Percentiles rank a stretch among this genome's conserved stretches.
These are phyloP conservation scores for Viridothelium virens DNA, from an alignment of 495 filamentous ascomycete species.

Conservation along the genomic window DNA sequence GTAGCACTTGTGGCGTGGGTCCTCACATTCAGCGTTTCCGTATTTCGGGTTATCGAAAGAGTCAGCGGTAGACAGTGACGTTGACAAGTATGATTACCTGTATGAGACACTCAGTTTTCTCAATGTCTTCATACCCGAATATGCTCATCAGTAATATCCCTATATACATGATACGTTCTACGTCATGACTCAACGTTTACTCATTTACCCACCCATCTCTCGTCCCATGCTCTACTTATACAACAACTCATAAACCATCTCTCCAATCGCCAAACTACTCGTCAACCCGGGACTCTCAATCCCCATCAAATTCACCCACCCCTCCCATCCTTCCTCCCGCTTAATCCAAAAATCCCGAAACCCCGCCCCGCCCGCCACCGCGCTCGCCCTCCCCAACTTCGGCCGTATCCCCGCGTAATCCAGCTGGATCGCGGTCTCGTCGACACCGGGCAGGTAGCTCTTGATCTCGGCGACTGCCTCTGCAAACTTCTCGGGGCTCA, in stretches of 20 bases:
- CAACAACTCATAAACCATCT: constrained; percentile 67
- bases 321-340: constrained; percentile 70
- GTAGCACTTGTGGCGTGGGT: constrained; percentile 84
- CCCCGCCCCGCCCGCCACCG: constrained; percentile 48
- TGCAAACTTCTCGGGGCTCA: constrained; percentile 50
- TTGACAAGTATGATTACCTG: not conserved
- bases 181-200: constrained; percentile 58
- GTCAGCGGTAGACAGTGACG: constrained; percentile 11
- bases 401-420: constrained; percentile 91
- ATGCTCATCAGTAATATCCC: not conserved
- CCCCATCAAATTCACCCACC: constrained; percentile 87
- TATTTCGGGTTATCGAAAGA: constrained; percentile 27
- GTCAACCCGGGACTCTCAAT: constrained; percentile 96
- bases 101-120: not conserved
- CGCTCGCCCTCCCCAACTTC: constrained; percentile 60
- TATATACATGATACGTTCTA: constrained; percentile 59
- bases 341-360: constrained; percentile 83
- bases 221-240: constrained; percentile 41
- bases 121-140: no score
- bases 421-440: constrained; percentile 55
- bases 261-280: constrained; percentile 78
- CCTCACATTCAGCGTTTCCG: constrained; percentile 56
- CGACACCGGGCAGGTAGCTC: constrained; percentile 67
- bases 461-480: constrained; percentile 66
- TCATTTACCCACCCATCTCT: not conserved